phyloP scores from a whole-genome alignment of 2,329 filamentous ascomycete genomes.

The Whalleya microplaca region DNA sequence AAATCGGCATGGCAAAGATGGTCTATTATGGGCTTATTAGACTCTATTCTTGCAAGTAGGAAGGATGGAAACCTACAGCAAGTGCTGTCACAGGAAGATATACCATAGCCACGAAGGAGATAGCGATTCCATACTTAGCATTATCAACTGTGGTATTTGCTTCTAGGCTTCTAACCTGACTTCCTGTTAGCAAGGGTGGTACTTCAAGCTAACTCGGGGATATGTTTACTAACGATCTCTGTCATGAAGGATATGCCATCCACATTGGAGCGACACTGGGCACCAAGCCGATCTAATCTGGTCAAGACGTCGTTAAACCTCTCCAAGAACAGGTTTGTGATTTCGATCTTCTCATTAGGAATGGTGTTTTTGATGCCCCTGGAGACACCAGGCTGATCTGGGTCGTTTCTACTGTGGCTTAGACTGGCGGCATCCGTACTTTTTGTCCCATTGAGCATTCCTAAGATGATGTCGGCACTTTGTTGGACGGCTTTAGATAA shows the following conservation, averaged over 20 bases:
- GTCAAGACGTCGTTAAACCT: slow-evolving; percentile 7
- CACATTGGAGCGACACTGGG: slow-evolving; percentile 2
- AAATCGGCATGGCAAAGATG: slow-evolving; percentile 14
- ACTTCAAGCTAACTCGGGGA: neutral
- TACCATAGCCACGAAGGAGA: slow-evolving; percentile 5
- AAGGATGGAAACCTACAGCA: neutral
- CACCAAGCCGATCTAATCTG: neutral
- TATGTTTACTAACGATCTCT: slow-evolving; percentile 6
- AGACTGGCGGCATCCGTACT: neutral
- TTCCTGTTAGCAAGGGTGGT: neutral
- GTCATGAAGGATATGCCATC: slow-evolving; percentile 3
- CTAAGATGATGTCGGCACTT: neutral
- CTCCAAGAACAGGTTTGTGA: slow-evolving; percentile 2
- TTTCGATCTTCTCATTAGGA: neutral
- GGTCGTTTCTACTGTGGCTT: neutral
- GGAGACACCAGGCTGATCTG: neutral
- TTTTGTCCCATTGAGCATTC: neutral
- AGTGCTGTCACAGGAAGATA: slow-evolving; percentile 10
- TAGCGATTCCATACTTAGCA: slow-evolving; percentile 1
- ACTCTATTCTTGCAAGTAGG: neutral
- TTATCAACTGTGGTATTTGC: neutral
- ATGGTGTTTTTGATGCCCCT: neutral
- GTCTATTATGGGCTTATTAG: slow-evolving; percentile 4
- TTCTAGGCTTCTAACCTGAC: neutral
- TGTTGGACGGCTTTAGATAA: neutral